Evolutionary conservation across 129 eudicot genomes (phyloP).

Genomic region (Scalesia atractyloides): DNA sequence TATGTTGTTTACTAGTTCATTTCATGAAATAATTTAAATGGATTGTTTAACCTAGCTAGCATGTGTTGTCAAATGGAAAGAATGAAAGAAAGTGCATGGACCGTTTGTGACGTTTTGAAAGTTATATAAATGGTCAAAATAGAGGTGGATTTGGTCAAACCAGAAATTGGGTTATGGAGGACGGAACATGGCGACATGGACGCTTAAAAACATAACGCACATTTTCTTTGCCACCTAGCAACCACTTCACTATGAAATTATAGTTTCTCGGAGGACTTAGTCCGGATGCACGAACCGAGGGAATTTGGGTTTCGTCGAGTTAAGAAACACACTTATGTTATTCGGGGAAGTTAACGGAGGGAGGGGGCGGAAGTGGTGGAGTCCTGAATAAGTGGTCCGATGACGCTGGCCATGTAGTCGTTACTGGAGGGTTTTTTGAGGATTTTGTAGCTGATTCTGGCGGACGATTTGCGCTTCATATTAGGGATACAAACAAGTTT

Average conservation of each 20-base stretch:
- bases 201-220: constrained; percentile 69
- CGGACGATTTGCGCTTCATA: constrained; percentile 56
- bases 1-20: too few species aligned
- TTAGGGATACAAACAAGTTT: constrained; percentile 62
- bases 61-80: too few species aligned
- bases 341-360: constrained; percentile 40
- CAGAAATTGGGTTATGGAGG: too few species aligned
- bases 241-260: constrained; percentile 72
- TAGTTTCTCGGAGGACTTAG: constrained; percentile 46
- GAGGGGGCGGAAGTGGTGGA: constrained; percentile 21
- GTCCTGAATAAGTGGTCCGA: constrained; percentile 47
- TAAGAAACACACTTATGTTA: constrained; percentile 60
- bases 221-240: constrained; percentile 48
- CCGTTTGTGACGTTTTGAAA: too few species aligned
- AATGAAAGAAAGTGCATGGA: too few species aligned
- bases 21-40: too few species aligned
- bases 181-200: constrained; percentile 22
- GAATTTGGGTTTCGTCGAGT: constrained; percentile 82
- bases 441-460: constrained; percentile 56
- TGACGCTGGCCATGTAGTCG: constrained; percentile 30
- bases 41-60: too few species aligned
- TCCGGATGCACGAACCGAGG: constrained; percentile 42
- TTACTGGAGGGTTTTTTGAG: constrained; percentile 35
- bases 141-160: too few species aligned
- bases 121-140: too few species aligned